These are phyloP conservation scores for Lathyrus tuberosus DNA, from an alignment of 306 rosid genomes.

Conservation along the genomic window DNA sequence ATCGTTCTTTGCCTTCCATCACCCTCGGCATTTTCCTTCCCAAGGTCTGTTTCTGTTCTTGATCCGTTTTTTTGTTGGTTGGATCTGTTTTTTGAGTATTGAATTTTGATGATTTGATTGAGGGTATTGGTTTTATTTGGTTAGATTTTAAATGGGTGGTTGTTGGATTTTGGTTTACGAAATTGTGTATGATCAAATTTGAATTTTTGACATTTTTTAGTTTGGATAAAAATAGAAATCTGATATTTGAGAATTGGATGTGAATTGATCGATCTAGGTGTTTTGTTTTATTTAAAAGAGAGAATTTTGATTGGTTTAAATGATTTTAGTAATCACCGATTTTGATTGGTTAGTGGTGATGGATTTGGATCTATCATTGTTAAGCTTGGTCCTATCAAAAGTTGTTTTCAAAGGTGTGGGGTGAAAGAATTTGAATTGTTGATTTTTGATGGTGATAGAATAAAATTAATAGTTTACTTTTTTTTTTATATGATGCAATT, in stretches of 20 bases:
- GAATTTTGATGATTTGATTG: slow-evolving; percentile 19
- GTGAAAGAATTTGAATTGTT: slow-evolving; percentile 38
- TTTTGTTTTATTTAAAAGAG: slow-evolving; percentile 3
- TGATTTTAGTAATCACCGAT: not conserved
- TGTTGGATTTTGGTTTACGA: slow-evolving; percentile 31
- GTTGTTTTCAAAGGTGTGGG: slow-evolving; percentile 25
- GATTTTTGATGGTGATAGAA: slow-evolving; percentile 36
- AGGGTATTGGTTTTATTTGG: not conserved
- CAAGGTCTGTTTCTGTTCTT: slow-evolving; percentile 46
- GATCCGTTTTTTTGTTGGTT: slow-evolving; percentile 18
- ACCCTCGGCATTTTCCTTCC: slow-evolving; percentile 46
- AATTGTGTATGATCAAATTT: not conserved
- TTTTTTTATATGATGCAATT: slow-evolving; percentile 28
- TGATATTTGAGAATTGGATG: not conserved
- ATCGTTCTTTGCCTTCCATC: slow-evolving; percentile 47
- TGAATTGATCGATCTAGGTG: slow-evolving; percentile 19
- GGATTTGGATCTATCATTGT: slow-evolving; percentile 52
- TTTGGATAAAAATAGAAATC: not conserved
- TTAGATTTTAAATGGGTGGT: slow-evolving; percentile 33
- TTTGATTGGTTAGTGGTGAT: slow-evolving; percentile 32
- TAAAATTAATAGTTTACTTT: slow-evolving; percentile 5
- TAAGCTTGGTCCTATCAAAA: slow-evolving; percentile 27
- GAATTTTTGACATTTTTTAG: not conserved
- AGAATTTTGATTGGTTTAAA: slow-evolving; percentile 14
- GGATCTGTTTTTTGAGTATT: slow-evolving; percentile 43